Base-by-base conservation (phyloP, 1,284 basidiomycete species). In the Ceratobasidium sp. region DNA sequence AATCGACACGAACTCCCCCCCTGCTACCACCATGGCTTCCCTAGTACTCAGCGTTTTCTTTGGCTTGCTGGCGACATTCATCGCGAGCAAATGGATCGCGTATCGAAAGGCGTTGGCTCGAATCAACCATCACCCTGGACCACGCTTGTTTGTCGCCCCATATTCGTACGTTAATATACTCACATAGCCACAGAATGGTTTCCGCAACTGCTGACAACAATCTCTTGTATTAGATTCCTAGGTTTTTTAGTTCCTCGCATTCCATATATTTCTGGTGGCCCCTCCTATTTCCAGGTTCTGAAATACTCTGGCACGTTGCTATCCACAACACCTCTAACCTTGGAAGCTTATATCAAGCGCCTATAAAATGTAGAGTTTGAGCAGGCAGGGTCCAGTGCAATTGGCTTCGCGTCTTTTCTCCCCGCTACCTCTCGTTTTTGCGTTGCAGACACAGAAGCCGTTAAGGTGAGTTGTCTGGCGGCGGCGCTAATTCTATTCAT, bases 151-250 rank as follows among this genome's bases (percentile, higher is more conserved):
- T 0, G n/a, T 63, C 28, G 56, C 33, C 4, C 46, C 46, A n/a
- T 49, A 20, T 26, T 73, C 71, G 71, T 73, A 49, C 58, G 71
- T 46, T 28, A n/a, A n/a, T n/a, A n/a, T n/a, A n/a, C n/a, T n/a
- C n/a, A 5, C 28, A 12, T 28, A 13, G 20, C 12, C 10, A 33
- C 6, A 6, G 20, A 9, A 28, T 18, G 42, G 23, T 49, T 51
- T 7, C 23, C 12, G 20, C 46, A 4, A 4, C 20, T 5, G 46
- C 44, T 68, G 49, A 51, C 12, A 13, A 4, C 23, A 12, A n/a
- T 5, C 33, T 33, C 3, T 2, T 5, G 4, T 9, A 15, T 2
- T 23, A 68, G 66, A 18, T 3, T 39, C 1, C 1, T 53, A 20
- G 49, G 28, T 4, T 28, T n/a, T 18, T 13, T 68, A 23, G 3